phyloP scores from a whole-genome alignment of 805 yeast species.

The Ogataea glucozyma region DNA sequence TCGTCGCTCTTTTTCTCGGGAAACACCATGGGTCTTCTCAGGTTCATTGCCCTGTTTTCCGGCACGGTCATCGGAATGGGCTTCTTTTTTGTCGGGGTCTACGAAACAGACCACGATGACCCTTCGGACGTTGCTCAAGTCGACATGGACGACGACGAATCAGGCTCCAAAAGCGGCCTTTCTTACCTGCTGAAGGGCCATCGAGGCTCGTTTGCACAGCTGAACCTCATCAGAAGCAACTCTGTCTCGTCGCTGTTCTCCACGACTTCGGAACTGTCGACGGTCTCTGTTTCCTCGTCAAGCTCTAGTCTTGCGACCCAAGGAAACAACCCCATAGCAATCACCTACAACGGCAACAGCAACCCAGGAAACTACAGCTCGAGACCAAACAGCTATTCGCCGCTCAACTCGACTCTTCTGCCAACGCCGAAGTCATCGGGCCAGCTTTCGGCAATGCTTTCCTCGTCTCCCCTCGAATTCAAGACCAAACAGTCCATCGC shows the following conservation, averaged over 20 bases:
- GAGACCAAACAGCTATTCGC: slow-evolving; percentile 18
- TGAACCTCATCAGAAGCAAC: slow-evolving; percentile 27
- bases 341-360: slow-evolving; percentile 11
- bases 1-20: slow-evolving; percentile 54
- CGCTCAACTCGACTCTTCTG: slow-evolving; percentile 7
- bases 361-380: slow-evolving; percentile 10
- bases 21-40: slow-evolving; percentile 54
- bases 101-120: slow-evolving; percentile 35
- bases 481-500: slow-evolving; percentile 25
- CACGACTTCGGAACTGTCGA: slow-evolving; percentile 28
- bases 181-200: slow-evolving; percentile 34
- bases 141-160: slow-evolving; percentile 25
- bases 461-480: slow-evolving; percentile 32
- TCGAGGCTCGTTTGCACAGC: slow-evolving; percentile 39
- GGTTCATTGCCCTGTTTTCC: slow-evolving; percentile 55
- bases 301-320: slow-evolving; percentile 20
- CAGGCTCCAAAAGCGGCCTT: slow-evolving; percentile 25
- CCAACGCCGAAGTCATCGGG: slow-evolving; percentile 17
- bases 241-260: slow-evolving; percentile 36
- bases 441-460: slow-evolving; percentile 17
- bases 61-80: slow-evolving; percentile 47
- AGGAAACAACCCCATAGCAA: slow-evolving; percentile 23
- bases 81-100: slow-evolving; percentile 43
- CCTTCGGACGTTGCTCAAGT: slow-evolving; percentile 16
- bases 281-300: slow-evolving; percentile 26